Evolutionary conservation across 192 early-diverging fungal species (phyloP), one percentile per base, ranked within the genome.

Genomic region (Backusella mclennaniae): DNA sequence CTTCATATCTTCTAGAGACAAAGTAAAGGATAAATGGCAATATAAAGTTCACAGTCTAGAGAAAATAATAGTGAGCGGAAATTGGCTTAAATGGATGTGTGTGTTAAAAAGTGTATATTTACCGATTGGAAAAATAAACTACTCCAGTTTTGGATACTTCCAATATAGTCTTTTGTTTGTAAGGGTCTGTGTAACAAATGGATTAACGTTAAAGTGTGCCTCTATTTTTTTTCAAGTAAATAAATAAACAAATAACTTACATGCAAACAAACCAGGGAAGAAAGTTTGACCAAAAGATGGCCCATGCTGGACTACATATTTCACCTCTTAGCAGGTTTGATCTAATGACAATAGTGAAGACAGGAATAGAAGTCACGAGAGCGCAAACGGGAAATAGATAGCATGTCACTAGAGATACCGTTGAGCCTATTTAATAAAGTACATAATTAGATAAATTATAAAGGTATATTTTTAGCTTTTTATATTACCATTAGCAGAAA

Each of bases 11-110:
- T 42, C 83, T 82, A 4, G 91, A 86, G 41, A 87, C 87, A 56
- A 93, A 86, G 72, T 85, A 94, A 15, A 94, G 82, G 19, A 90
- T 78, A 74, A 92, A 90, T 2, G 92, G 91, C 2, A 91, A 81
- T 36, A 91, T 85, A 74, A 91, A 92, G 77, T 92, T 92, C 67
- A 87, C 88, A n/a, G 81, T 81, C 78, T 79, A 74, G 42, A 29
- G n/a, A 70, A 41, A 39, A 69, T 31, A 33, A 71, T 35, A n/a
- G 33, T 21, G 33, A 26, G 17, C 56, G 6, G 9, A 19, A n/a
- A 12, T 56, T 19, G 11, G 2, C 17, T 69, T 56, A 1, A 38
- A 33, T 26, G 23, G 31, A 2, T 56, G 42, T 44, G 15, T 17
- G 5, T 5, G 19, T 66, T 11, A 38, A 35, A 52, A 38, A 14